phyloP scores from a whole-genome alignment of 257 asterid genomes.

The Cordia subcordata region DNA sequence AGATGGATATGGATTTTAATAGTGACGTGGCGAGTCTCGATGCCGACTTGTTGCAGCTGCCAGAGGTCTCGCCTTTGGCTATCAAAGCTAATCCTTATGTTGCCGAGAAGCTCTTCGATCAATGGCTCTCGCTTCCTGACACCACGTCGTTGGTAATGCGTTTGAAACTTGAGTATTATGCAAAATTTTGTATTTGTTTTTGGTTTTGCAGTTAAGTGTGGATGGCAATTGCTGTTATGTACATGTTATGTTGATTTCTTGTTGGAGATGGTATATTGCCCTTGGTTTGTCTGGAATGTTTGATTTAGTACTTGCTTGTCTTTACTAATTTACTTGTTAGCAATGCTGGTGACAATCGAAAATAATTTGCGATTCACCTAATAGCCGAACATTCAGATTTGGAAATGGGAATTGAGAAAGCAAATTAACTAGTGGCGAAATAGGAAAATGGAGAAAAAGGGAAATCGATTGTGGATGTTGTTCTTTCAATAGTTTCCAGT shows the following conservation, averaged over 20 bases:
- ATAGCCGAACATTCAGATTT: too few relatives aligned
- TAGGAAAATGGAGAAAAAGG: not conserved
- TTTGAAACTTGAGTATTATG: slow-evolving; percentile 15
- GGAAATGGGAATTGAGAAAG: too few relatives aligned
- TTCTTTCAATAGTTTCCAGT: not conserved
- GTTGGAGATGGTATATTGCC: too few relatives aligned
- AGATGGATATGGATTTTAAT: slow-evolving; percentile 84
- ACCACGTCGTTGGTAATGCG: slow-evolving; percentile 56
- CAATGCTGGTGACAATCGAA: not conserved
- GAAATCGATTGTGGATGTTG: not conserved
- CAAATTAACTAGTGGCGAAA: not conserved
- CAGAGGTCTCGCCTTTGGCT: slow-evolving; percentile 81
- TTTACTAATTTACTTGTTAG: too few relatives aligned
- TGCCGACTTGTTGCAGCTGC: slow-evolving; percentile 82
- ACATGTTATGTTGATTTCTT: not conserved
- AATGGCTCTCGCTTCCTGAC: slow-evolving; percentile 93
- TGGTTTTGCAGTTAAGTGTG: not conserved
- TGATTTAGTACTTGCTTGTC: not conserved
- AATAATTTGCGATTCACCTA: too few relatives aligned
- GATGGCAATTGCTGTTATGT: too few relatives aligned
- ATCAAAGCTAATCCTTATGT: slow-evolving; percentile 73
- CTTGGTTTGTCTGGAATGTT: not conserved
- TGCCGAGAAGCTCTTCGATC: slow-evolving; percentile 85
- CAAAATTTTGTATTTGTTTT: not conserved
- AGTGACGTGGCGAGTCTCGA: slow-evolving; percentile 77